Conservation (phyloP, 129 eudicot genomes). For the Tanacetum coccineum region DNA sequence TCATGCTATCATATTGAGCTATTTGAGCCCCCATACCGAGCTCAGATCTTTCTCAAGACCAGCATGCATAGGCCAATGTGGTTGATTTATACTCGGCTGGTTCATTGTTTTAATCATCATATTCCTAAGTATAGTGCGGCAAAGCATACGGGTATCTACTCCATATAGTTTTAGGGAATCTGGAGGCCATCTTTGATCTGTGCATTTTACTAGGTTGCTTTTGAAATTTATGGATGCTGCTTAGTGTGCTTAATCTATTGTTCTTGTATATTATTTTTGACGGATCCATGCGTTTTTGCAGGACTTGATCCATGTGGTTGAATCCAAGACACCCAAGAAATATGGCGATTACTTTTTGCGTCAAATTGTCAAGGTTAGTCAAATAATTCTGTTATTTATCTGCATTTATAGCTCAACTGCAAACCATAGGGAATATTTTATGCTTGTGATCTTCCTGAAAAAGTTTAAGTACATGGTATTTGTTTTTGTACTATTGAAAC, state of each 20-base stretch:
- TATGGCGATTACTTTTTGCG: conserved; percentile 89
- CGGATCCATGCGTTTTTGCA: conserved; percentile 22
- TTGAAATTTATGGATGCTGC: no score
- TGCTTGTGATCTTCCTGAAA: neutral
- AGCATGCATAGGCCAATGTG: no score
- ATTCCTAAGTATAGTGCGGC: no score
- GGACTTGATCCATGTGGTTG: conserved; percentile 79
- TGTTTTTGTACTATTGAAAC: neutral
- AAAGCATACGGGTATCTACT: no score
- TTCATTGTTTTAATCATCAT: no score
- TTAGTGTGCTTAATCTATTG: neutral
- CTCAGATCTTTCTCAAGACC: no score
- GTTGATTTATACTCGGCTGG: no score
- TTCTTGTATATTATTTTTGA: neutral
- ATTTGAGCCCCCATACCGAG: no score
- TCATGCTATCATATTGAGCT: no score
- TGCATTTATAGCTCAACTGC: neutral
- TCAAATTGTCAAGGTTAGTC: conserved; percentile 81
- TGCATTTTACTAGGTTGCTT: no score
- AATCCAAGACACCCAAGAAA: conserved; percentile 67
- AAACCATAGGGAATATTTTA: neutral
- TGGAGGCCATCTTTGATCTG: no score
- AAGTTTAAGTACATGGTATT: neutral
- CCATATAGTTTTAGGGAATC: no score
- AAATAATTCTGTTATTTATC: neutral